phyloP scores from a whole-genome alignment of 257 asterid species.

The Datura wrightii region DNA sequence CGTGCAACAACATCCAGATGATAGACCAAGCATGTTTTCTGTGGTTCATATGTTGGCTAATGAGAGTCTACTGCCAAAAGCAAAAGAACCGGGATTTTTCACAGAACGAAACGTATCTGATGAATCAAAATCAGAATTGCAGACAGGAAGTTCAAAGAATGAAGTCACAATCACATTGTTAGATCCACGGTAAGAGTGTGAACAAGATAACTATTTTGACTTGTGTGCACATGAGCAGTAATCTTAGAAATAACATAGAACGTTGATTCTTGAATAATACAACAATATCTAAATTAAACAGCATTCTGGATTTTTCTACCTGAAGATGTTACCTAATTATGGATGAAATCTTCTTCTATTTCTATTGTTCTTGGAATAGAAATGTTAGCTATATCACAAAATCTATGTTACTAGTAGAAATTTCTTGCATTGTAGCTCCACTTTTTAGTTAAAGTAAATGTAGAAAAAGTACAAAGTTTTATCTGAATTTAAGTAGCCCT shows the following conservation, averaged over 20 bases:
- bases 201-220: not conserved
- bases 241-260: not conserved
- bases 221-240: not conserved
- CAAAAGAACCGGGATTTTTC: constrained; percentile 28
- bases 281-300: not conserved
- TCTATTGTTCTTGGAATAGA: not conserved
- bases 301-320: not conserved
- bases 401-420: not conserved
- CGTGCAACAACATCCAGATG: constrained; percentile 21
- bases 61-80: not conserved
- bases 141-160: not conserved
- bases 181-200: not conserved
- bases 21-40: constrained; percentile 29
- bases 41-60: constrained; percentile 15
- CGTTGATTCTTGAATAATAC: not conserved
- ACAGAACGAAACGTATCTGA: not conserved
- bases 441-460: not conserved
- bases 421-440: not conserved
- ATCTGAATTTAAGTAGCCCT: not conserved
- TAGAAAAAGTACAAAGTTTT: not conserved
- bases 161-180: constrained; percentile 21
- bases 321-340: not conserved
- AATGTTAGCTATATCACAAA: not conserved
- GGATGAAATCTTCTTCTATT: not conserved
- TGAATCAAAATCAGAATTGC: not conserved